Conservation (phyloP, 176 grass and related monocot species). For the Bromus sterilis region DNA sequence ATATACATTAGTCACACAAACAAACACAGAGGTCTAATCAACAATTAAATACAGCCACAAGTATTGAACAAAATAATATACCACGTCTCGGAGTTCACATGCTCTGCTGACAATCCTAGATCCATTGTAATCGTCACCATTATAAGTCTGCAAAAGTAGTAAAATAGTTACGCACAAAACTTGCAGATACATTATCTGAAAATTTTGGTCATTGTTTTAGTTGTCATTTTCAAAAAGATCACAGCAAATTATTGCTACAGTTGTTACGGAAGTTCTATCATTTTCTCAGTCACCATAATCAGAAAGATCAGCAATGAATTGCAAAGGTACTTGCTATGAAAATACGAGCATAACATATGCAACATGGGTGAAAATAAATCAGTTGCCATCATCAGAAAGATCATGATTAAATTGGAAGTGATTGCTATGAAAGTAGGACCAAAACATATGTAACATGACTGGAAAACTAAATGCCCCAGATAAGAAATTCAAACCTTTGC, state of each 20-base stretch:
- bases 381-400: background rate
- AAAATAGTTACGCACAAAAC: slow-evolving; percentile 6
- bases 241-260: background rate
- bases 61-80: slow-evolving; percentile 31
- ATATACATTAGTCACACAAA: background rate
- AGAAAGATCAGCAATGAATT: background rate
- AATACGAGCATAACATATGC: background rate
- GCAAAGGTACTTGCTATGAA: background rate
- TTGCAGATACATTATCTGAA: background rate
- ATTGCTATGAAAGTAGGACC: background rate
- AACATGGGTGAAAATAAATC: slow-evolving; percentile 3
- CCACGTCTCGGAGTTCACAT: slow-evolving; percentile 90
- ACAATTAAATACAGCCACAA: background rate
- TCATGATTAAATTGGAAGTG: background rate
- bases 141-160: slow-evolving; percentile 57
- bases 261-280: background rate
- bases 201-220: slow-evolving; percentile 15
- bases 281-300: background rate
- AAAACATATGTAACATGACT: slow-evolving; percentile 13
- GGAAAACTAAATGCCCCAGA: background rate
- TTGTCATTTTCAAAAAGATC: background rate
- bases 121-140: slow-evolving; percentile 84
- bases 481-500: slow-evolving; percentile 66
- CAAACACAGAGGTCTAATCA: background rate
- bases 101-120: slow-evolving; percentile 97